Evolutionary conservation across 2,329 filamentous ascomycete species (phyloP).

Genomic region (Ceratocystis lukuohia): DNA sequence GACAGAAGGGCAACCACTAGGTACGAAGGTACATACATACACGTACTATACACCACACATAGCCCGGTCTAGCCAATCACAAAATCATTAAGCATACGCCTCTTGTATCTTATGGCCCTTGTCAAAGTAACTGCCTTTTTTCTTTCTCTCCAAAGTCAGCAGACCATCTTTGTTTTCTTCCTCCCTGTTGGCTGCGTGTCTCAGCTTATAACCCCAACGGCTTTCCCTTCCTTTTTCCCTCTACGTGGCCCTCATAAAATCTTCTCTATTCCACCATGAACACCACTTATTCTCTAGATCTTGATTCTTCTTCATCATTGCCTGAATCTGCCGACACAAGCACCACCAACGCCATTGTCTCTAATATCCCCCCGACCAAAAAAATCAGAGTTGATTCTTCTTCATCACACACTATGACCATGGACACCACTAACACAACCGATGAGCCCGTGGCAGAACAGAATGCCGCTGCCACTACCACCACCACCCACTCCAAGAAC

Average conservation of each 20-base stretch:
- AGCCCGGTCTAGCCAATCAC: neutral
- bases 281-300: slow-evolving; percentile 14
- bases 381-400: slow-evolving; percentile 9
- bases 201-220: slow-evolving; percentile 14
- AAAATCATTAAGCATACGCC: neutral
- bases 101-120: slow-evolving; percentile 1
- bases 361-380: neutral
- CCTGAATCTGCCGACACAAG: neutral
- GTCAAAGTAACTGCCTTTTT: neutral
- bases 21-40: neutral
- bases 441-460: neutral
- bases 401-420: slow-evolving; percentile 10
- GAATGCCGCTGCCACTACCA: neutral
- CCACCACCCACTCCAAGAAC: slow-evolving; percentile 7
- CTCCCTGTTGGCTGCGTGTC: neutral
- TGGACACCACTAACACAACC: slow-evolving; percentile 8
- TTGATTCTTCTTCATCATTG: slow-evolving; percentile 8
- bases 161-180: neutral
- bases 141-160: neutral
- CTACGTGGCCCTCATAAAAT: neutral
- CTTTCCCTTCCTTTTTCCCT: neutral
- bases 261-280: slow-evolving; percentile 14
- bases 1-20: neutral
- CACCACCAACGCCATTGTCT: neutral
- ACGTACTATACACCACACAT: neutral